These are phyloP conservation scores for Aureobasidium sp. DNA, from an alignment of 2,329 filamentous ascomycete species.

Conservation along the genomic window DNA sequence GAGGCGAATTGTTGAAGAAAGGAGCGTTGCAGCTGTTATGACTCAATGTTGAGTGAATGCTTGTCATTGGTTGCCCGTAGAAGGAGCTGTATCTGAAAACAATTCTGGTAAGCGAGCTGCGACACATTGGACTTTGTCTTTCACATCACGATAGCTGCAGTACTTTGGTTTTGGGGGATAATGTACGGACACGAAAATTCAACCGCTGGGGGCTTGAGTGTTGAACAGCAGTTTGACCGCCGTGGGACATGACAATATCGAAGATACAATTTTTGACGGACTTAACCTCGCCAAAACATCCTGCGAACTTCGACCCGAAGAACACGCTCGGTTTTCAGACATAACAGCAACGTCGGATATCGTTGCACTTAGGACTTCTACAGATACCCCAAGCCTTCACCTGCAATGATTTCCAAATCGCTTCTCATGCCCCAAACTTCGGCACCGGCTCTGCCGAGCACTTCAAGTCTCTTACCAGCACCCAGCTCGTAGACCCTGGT, in stretches of 20 bases:
- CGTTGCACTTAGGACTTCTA: neutral
- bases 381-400: conserved; percentile 55
- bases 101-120: too few species aligned
- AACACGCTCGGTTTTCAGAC: too few species aligned
- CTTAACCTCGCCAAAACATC: too few species aligned
- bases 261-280: too few species aligned
- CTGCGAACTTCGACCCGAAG: neutral
- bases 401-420: conserved; percentile 59
- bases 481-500: conserved; percentile 67
- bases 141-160: too few species aligned
- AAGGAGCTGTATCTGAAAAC: neutral
- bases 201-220: too few species aligned
- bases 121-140: too few species aligned
- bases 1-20: neutral
- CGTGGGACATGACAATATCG: too few species aligned
- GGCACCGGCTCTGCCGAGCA: conserved; percentile 63
- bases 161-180: too few species aligned
- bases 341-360: neutral
- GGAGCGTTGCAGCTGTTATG: neutral
- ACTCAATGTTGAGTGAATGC: neutral
- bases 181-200: too few species aligned
- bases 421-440: conserved; percentile 58
- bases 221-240: too few species aligned
- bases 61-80: neutral
- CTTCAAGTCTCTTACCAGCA: conserved; percentile 60